phyloP scores from a whole-genome alignment of 345 rosid genomes.

The Melaleuca quinquenervia region DNA sequence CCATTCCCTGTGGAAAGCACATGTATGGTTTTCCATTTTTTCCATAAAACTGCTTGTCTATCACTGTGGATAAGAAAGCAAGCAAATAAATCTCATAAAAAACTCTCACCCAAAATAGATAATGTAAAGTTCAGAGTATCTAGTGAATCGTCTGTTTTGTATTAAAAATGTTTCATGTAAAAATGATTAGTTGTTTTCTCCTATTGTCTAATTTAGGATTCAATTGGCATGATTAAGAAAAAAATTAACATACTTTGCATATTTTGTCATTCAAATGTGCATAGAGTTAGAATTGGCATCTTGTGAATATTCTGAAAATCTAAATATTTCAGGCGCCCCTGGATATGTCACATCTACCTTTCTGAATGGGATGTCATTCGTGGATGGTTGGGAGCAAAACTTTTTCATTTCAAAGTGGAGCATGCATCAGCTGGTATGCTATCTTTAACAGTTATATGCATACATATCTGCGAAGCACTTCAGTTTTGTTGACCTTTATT shows the following conservation, averaged over 20 bases:
- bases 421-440: constrained; percentile 91
- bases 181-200: not conserved
- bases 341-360: constrained; percentile 73
- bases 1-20: not conserved
- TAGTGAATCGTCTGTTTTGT: not conserved
- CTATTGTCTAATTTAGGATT: not conserved
- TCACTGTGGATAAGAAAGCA: not conserved
- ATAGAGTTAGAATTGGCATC: not conserved
- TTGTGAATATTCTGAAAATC: not conserved
- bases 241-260: not conserved
- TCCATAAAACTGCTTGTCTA: not conserved
- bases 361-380: constrained; percentile 95
- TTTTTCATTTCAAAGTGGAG: constrained; percentile 97
- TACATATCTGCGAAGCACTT: not conserved
- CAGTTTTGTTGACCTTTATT: not conserved
- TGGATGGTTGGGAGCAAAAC: constrained; percentile 96
- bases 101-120: not conserved
- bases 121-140: not conserved
- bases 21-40: not conserved
- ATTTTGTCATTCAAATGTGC: not conserved
- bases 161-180: not conserved
- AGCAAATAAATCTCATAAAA: not conserved
- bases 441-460: not conserved
- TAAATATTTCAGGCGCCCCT: constrained; percentile 61
- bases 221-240: not conserved